Base-by-base conservation (phyloP, 1,284 basidiomycete species). In the Microstroma glucosiphilum region DNA sequence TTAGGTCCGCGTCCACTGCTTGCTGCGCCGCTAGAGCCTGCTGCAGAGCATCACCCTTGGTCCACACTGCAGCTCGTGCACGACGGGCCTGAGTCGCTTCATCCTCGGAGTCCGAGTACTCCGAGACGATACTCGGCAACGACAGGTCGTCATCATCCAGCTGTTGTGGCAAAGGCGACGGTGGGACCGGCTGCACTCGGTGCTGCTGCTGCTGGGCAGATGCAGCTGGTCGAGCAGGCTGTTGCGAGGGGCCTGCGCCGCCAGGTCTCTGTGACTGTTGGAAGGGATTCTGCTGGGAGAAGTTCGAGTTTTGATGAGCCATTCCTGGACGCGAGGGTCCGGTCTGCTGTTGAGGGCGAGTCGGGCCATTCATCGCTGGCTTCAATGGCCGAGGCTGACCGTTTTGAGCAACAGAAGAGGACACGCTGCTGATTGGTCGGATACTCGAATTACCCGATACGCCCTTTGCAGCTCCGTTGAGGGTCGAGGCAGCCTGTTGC, bases 51-150 rank as follows among this genome's bases (percentile, higher is more conserved):
- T 67, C 70, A 0, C 74, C 70, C 23, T 72, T 72, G 15, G 73
- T 74, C 76, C 76, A 78, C 23, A 63, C 56, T 17, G 72, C 70
- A 63, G 74, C 70, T n/a, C 67, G 66, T 40, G 69, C 68, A 30
- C 76, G 69, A 65, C 69, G 70, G 26, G 65, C 65, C 25, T 74
- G 67, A 30, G 72, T 73, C 54, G 69, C 72, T 60, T 76, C 74
- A 53, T 76, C 75, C 15, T 76, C 76, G 51, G 71, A 73, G 61
- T 78, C 74, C 7, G 74, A 76, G 60, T 78, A 78, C 49, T 75
- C 76, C 51, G 66, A 70, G 11, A 66, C 67, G 23, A 75, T 70
- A 43, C 75, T 73, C 9, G 71, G 70, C 60, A 78, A 51, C 1
- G 57, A 55, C 26, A 61, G 30, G 48, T 61, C 30, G 25, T 30